These are phyloP conservation scores for Bacterosira constricta DNA, from an alignment of 108 stramenopile genomes.

Conservation along the genomic window DNA sequence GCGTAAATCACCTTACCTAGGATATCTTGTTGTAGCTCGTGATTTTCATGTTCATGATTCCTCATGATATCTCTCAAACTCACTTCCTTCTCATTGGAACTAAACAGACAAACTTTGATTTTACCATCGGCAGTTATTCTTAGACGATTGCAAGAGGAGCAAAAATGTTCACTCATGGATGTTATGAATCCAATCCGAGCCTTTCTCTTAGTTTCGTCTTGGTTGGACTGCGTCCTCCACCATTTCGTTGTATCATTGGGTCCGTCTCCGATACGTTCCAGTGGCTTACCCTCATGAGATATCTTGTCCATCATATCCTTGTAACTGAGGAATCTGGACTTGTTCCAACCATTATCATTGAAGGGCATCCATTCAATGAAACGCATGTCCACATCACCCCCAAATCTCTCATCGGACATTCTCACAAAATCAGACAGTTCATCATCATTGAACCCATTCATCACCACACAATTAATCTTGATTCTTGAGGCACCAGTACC, in stretches of 20 bases:
- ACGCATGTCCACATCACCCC: constrained; percentile 83
- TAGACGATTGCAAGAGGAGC: constrained; percentile 96
- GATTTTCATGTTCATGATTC: constrained; percentile 49
- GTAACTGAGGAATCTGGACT: constrained; percentile 81
- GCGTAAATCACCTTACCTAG: constrained; percentile 66
- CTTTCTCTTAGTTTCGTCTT: neutral
- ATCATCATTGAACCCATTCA: constrained; percentile 90
- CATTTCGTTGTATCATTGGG: constrained; percentile 98
- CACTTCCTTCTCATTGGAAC: constrained; percentile 83
- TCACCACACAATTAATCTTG: constrained; percentile 97
- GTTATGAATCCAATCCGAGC: constrained; percentile 96
- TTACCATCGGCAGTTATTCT: constrained; percentile 98
- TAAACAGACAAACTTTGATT: constrained; percentile 96
- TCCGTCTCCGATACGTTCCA: constrained; percentile 66
- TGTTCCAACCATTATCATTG: constrained; percentile 93
- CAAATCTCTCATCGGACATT: constrained; percentile 58
- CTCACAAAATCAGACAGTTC: constrained; percentile 88
- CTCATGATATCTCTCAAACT: constrained; percentile 87
- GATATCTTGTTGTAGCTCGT: constrained; percentile 26
- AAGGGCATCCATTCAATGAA: constrained; percentile 99
- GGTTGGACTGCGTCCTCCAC: constrained; percentile 64
- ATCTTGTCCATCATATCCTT: constrained; percentile 74
- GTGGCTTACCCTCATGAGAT: neutral
- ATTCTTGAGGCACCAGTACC: constrained; percentile 52
- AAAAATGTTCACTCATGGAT: constrained; percentile 98